phyloP scores from a whole-genome alignment of 495 filamentous ascomycete species.

The Penicillium angulare region DNA sequence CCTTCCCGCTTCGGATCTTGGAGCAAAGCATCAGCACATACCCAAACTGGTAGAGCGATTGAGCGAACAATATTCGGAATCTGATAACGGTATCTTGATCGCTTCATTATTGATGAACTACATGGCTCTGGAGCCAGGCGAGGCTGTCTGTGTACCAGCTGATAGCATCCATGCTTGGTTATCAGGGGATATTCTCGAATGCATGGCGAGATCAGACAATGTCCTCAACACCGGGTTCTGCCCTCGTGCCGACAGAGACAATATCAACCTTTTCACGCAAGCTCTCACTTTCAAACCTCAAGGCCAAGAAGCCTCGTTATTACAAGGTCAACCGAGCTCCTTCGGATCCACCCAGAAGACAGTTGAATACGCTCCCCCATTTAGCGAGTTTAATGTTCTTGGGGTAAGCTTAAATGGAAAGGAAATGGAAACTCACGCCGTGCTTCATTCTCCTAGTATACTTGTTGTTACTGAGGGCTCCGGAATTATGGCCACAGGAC shows the following conservation, averaged over 20 bases:
- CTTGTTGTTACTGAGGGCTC: conserved; percentile 58
- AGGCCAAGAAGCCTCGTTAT: conserved; percentile 45
- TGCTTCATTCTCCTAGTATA: conserved; percentile 58
- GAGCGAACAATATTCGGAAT: conserved; percentile 56
- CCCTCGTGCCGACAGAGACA: conserved; percentile 58
- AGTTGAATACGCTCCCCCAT: conserved; percentile 58
- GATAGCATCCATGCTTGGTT: conserved; percentile 77
- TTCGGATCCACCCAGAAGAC: conserved; percentile 54
- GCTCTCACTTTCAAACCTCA: conserved; percentile 62
- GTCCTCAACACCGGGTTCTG: conserved; percentile 74
- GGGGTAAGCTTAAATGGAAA: conserved; percentile 49
- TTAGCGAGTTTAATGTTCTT: conserved; percentile 71
- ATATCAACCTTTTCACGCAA: conserved; percentile 56
- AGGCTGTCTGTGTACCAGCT: conserved; percentile 69
- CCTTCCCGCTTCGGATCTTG: conserved; percentile 44
- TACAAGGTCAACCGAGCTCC: conserved; percentile 40
- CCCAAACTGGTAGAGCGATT: conserved; percentile 60
- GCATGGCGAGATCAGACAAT: conserved; percentile 78
- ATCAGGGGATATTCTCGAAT: conserved; percentile 76
- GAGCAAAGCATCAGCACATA: conserved; percentile 51
- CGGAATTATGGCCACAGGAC: conserved; percentile 49
- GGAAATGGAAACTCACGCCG: conserved; percentile 52
- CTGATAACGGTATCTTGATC: conserved; percentile 55
- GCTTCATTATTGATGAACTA: conserved; percentile 69
- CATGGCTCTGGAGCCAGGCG: conserved; percentile 57